Evolutionary conservation across 208 protist genomes (phyloP).

Genomic region (Leishmania arabica): DNA sequence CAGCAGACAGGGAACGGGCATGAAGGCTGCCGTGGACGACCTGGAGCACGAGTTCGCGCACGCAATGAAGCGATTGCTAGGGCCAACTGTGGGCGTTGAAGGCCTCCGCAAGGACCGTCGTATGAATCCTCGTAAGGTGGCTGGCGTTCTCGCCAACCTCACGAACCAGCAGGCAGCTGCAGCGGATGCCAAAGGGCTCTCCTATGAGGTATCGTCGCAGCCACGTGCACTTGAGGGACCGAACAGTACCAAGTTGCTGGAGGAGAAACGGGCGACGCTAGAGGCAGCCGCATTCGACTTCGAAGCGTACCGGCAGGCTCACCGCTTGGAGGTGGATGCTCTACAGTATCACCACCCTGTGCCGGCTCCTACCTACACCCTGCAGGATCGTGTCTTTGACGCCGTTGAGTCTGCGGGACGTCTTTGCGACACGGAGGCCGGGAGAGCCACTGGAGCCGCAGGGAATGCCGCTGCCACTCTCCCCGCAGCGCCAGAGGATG

Average conservation of each 20-base stretch:
- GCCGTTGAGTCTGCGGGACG: conserved; percentile 15
- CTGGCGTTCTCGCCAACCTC: conserved; percentile 40
- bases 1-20: not conserved
- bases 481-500: conserved; percentile 33
- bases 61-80: conserved; percentile 38
- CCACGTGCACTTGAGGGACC: conserved; percentile 20
- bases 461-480: not conserved
- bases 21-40: conserved; percentile 1
- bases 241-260: conserved; percentile 66
- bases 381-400: conserved; percentile 56
- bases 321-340: conserved; percentile 70
- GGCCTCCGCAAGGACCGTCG: conserved; percentile 63
- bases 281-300: conserved; percentile 49
- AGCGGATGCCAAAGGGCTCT: not conserved
- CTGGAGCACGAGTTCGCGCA: conserved; percentile 29
- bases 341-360: conserved; percentile 70
- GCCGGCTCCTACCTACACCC: conserved; percentile 40
- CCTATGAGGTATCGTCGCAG: not conserved
- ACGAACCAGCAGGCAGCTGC: conserved; percentile 26
- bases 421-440: conserved; percentile 10
- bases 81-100: conserved; percentile 31
- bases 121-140: conserved; percentile 74
- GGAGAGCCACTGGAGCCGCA: not conserved
- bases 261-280: conserved; percentile 44
- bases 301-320: conserved; percentile 46